Evolutionary conservation across 2,329 filamentous ascomycete species (phyloP), one percentile per base, ranked within the genome.

Genomic region (Aspergillus persii): DNA sequence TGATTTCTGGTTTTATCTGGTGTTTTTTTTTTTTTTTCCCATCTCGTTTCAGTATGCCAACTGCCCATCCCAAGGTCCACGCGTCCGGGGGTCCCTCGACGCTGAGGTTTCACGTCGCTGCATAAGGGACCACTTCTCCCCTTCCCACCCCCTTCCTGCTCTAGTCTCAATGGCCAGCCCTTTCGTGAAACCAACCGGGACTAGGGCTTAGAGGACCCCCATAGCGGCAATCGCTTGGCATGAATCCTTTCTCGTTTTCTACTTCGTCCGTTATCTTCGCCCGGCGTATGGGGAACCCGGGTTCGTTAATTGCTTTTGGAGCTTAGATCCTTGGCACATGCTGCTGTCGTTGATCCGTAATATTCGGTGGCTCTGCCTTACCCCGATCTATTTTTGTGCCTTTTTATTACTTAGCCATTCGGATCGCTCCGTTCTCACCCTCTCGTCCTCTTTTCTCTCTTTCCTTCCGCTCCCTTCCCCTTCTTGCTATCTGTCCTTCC

Each of bases 341-440:
- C 18, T 27, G 26, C 44, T 47, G 44, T 47, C 44, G 44, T 47
- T 47, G 44, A 47, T 47, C 44, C 44, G 44, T 47, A 47, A 26
- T 47, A 47, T 47, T 23, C 44, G 8, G 9, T 23, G 9, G 44
- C 18, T 23, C 18, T 47, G 44, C 44, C 44, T 47, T 47, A 47
- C 44, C 18, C 44, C 26, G 44, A 55, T 61, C 56, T 50, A 51
- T 57, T 55, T 51, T 41, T 61, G 50, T 48, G 12, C 26, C 39
- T 44, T 46, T 46, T 31, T 39, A 27, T n/a, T 29, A 41, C 29
- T 53, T 44, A 53, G 26, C n/a, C 46, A 47, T 44, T 52, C 51
- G 53, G 15, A 36, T 54, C 36, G 41, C 23, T 55, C 49, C 52
- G 39, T 30, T 36, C 41, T 41, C 27, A 27, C 27, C 36, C 18